Evolutionary conservation across 768 basidiomycete genomes (phyloP).

Genomic region (Fistulinella prunicolor): DNA sequence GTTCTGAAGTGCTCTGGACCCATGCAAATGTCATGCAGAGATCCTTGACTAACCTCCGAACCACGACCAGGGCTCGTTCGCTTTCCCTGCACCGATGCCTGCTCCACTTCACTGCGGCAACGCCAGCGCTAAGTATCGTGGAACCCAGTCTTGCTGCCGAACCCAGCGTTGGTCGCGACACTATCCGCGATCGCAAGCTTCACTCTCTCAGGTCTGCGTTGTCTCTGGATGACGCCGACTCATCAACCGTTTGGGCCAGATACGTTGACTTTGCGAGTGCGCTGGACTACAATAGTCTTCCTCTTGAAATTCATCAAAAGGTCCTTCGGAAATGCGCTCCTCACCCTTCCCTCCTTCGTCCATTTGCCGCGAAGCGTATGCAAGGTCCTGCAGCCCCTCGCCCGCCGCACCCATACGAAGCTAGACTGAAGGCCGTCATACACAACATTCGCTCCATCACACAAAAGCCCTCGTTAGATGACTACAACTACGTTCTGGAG

Average conservation of each 20-base stretch:
- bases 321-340: constrained; percentile 68
- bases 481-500: constrained; percentile 72
- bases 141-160: constrained; percentile 6
- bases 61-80: constrained; percentile 6
- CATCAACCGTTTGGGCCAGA: constrained; percentile 58
- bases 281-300: constrained; percentile 48
- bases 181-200: constrained; percentile 26
- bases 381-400: constrained; percentile 35
- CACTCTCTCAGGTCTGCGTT: constrained; percentile 29
- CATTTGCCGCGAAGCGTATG: constrained; percentile 41
- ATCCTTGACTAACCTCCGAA: constrained; percentile 21
- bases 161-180: constrained; percentile 5
- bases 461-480: constrained; percentile 48
- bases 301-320: constrained; percentile 63
- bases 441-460: constrained; percentile 58
- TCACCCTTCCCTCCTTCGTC: constrained; percentile 43
- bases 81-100: constrained; percentile 6
- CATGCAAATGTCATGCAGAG: constrained; percentile 24
- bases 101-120: constrained; percentile 11
- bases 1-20: neutral
- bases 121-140: neutral
- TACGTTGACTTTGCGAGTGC: constrained; percentile 57
- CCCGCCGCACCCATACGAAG: constrained; percentile 56
- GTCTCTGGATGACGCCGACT: constrained; percentile 32
- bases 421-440: constrained; percentile 64